A percentile compares a stretch with the other conserved stretches of the same genome.
Conservation (phyloP, 78 protist genomes). For the Monocercomonoides exilis region DNA sequence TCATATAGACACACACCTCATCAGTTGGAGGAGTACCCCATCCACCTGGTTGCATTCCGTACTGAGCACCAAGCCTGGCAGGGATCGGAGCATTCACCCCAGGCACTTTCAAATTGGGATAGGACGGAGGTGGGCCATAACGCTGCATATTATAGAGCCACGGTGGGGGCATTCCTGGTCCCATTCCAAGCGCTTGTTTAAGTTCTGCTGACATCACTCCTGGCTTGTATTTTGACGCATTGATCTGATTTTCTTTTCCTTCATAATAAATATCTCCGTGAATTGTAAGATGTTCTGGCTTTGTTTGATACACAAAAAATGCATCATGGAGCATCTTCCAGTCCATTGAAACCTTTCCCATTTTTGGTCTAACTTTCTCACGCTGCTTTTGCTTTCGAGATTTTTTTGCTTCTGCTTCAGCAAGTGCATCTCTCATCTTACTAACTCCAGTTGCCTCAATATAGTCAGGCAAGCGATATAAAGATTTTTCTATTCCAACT, state of each 20-base stretch:
- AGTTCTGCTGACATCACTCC: conserved; percentile 64
- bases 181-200: conserved; percentile 73
- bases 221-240: conserved; percentile 51
- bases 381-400: conserved; percentile 54
- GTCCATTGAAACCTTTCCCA: conserved; percentile 79
- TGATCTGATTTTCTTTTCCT: conserved; percentile 69
- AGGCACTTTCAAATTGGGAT: conserved; percentile 82
- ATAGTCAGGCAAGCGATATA: conserved; percentile 84
- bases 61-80: conserved; percentile 52
- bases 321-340: conserved; percentile 85
- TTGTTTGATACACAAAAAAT: conserved; percentile 82
- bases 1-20: conserved; percentile 36
- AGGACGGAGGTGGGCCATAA: conserved; percentile 86
- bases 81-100: conserved; percentile 98
- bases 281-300: conserved; percentile 50
- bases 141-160: conserved; percentile 95
- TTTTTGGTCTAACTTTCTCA: conserved; percentile 63
- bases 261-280: conserved; percentile 77
- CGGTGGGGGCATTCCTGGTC: conserved; percentile 78
- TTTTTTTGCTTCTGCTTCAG: conserved; percentile 48
- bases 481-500: conserved; percentile 76
- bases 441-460: conserved; percentile 92
- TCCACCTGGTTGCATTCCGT: conserved; percentile 60
- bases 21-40: conserved; percentile 95
- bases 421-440: conserved; percentile 62